Evolutionary conservation across 1,284 basidiomycete genomes (phyloP).

Genomic region (Boletus nobilissimus): DNA sequence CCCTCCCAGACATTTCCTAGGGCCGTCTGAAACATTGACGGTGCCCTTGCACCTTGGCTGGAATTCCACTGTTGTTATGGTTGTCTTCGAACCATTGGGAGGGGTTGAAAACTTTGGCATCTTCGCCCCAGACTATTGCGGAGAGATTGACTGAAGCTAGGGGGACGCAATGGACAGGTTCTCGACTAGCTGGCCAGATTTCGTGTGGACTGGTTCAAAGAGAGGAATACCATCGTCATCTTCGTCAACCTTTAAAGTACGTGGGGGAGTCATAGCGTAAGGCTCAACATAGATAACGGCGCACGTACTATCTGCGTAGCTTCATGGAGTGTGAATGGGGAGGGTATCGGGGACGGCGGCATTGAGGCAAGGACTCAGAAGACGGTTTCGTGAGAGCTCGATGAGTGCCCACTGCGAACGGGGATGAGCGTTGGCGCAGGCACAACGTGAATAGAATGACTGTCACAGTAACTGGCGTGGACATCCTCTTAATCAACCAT

Average conservation of each 20-base stretch:
- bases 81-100: constrained; percentile 50
- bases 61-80: constrained; percentile 25
- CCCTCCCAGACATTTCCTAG: constrained; percentile 55
- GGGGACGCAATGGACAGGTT: constrained; percentile 54
- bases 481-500: not conserved
- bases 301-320: constrained; percentile 22
- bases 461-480: constrained; percentile 41
- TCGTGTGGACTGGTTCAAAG: constrained; percentile 34
- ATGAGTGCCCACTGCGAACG: constrained; percentile 43
- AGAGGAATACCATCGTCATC: constrained; percentile 67
- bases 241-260: constrained; percentile 46
- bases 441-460: constrained; percentile 17
- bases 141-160: constrained; percentile 58
- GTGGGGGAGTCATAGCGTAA: not conserved
- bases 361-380: constrained; percentile 49
- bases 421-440: not conserved
- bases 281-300: not conserved
- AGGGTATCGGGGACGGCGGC: constrained; percentile 43
- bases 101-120: constrained; percentile 51
- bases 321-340: constrained; percentile 27
- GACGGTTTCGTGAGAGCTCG: constrained; percentile 40
- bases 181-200: constrained; percentile 50
- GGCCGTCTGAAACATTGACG: constrained; percentile 54
- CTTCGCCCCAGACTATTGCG: constrained; percentile 56
- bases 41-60: constrained; percentile 50